phyloP scores from a whole-genome alignment of 78 protist species.

The Dictyostelium firmibasis region DNA sequence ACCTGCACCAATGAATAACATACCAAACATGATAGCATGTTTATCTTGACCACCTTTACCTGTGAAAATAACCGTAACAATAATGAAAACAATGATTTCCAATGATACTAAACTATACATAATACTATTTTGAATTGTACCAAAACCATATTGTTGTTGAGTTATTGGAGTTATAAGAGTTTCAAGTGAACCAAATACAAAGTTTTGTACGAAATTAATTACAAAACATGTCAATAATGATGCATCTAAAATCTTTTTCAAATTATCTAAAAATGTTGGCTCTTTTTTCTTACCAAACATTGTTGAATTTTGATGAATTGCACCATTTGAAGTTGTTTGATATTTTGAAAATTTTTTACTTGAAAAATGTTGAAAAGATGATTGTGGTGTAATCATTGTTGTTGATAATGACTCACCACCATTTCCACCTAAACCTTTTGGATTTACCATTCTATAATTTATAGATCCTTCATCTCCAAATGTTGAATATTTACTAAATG shows the following conservation, averaged over 20 bases:
- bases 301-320: background rate
- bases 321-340: background rate
- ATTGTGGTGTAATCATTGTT: constrained; percentile 19
- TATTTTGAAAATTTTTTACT: background rate
- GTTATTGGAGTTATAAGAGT: constrained; percentile 64
- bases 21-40: constrained; percentile 40
- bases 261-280: constrained; percentile 4
- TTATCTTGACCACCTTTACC: constrained; percentile 58
- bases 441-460: background rate
- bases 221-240: constrained; percentile 52
- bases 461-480: background rate
- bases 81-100: constrained; percentile 69
- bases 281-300: background rate
- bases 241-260: constrained; percentile 17
- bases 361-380: constrained; percentile 14
- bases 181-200: constrained; percentile 64
- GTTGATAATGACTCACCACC: background rate
- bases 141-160: constrained; percentile 15
- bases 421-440: background rate
- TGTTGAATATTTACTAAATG: background rate
- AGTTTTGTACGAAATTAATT: constrained; percentile 71
- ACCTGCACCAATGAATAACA: constrained; percentile 37
- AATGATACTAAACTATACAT: constrained; percentile 22
- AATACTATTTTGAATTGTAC: constrained; percentile 19
- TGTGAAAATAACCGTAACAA: constrained; percentile 16